A percentile compares a stretch with the other conserved stretches of the same genome.
phyloP scores from a whole-genome alignment of 352 stramenopile genomes.

The Pythium rishiriense region DNA sequence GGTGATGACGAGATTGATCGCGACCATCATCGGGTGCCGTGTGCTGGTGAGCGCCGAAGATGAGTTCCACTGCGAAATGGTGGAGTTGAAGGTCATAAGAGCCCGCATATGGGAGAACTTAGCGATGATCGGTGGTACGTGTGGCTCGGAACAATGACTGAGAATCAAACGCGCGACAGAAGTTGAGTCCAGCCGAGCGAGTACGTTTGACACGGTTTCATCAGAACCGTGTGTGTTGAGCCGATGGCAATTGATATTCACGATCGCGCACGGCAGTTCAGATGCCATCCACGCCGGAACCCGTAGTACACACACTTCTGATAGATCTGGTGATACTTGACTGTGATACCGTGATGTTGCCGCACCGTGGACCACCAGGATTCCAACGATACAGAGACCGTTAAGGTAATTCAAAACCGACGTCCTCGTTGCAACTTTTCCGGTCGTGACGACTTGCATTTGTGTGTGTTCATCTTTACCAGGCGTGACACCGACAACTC shows the following conservation, averaged over 20 bases:
- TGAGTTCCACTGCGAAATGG: neutral
- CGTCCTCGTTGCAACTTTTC: too few relatives aligned
- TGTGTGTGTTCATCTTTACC: neutral
- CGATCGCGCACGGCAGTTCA: neutral
- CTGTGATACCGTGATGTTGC: neutral
- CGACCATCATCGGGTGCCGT: neutral
- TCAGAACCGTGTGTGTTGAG: neutral
- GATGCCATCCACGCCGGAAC: neutral
- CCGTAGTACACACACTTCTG: neutral
- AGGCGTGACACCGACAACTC: neutral
- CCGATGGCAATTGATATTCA: neutral
- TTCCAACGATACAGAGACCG: neutral
- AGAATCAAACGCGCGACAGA: neutral
- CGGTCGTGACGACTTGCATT: too few relatives aligned
- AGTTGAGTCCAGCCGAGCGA: neutral
- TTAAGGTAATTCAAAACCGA: neutral
- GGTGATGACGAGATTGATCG: slow-evolving; percentile 6
- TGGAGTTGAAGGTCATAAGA: neutral
- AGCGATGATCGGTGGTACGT: neutral
- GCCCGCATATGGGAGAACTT: neutral
- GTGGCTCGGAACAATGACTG: neutral
- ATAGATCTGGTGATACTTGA: neutral
- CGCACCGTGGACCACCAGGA: neutral
- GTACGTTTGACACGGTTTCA: neutral
- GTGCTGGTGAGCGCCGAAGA: neutral